phyloP scores from a whole-genome alignment of 768 basidiomycete species.

The Amanita subjunquillea region DNA sequence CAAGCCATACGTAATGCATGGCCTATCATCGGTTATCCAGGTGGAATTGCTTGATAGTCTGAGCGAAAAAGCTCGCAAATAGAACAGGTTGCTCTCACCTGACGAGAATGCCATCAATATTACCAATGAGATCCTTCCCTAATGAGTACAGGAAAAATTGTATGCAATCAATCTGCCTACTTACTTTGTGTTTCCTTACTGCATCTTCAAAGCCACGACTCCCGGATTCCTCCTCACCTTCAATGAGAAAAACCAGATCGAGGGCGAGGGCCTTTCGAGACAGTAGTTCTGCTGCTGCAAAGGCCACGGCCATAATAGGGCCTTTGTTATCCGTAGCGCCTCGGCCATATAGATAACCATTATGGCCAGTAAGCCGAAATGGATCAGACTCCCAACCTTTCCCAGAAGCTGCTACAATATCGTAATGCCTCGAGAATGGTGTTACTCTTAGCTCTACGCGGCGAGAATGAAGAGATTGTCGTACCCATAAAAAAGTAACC shows the following conservation, averaged over 20 bases:
- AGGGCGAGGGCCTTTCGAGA: slow-evolving; percentile 63
- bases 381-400: slow-evolving; percentile 80
- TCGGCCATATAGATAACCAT: slow-evolving; percentile 86
- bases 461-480: slow-evolving; percentile 8
- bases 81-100: slow-evolving; percentile 33
- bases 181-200: slow-evolving; percentile 65
- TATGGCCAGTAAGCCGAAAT: slow-evolving; percentile 69
- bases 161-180: neutral
- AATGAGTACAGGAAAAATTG: neutral
- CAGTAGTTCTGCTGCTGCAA: slow-evolving; percentile 77
- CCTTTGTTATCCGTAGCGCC: slow-evolving; percentile 96
- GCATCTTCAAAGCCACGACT: slow-evolving; percentile 79
- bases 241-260: slow-evolving; percentile 85
- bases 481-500: slow-evolving; percentile 88
- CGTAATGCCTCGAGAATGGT: slow-evolving; percentile 67
- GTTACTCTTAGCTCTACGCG: neutral
- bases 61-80: neutral
- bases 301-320: slow-evolving; percentile 84
- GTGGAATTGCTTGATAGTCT: slow-evolving; percentile 70
- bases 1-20: slow-evolving; percentile 92
- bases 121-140: slow-evolving; percentile 64
- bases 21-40: slow-evolving; percentile 88
- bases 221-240: slow-evolving; percentile 97
- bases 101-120: slow-evolving; percentile 82
- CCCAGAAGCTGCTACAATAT: slow-evolving; percentile 78